Percentiles rank a stretch among this genome's conserved stretches.
These are phyloP conservation scores for Cotoneaster glaucophyllus DNA, from an alignment of 306 rosid species.

Conservation along the genomic window DNA sequence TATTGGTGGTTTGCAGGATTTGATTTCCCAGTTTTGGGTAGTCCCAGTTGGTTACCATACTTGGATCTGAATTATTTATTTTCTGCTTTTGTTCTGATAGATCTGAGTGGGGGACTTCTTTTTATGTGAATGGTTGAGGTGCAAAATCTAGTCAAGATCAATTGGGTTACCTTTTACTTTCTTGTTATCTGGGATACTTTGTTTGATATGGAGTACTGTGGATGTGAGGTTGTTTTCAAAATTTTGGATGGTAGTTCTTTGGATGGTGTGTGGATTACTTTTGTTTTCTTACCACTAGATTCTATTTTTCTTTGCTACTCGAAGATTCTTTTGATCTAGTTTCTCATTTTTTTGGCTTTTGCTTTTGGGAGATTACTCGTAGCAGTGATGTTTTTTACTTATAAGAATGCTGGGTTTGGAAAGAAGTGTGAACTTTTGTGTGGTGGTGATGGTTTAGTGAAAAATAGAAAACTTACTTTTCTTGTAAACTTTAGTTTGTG, in stretches of 20 bases:
- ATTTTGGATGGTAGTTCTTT: slow-evolving; percentile 8
- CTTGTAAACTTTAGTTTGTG: not conserved
- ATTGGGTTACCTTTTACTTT: not conserved
- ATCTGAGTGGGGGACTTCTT: slow-evolving; percentile 10
- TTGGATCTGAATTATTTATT: not conserved
- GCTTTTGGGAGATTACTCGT: not conserved
- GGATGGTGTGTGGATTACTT: slow-evolving; percentile 1
- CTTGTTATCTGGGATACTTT: slow-evolving; percentile 1
- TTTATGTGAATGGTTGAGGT: not conserved
- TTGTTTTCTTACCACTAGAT: not conserved
- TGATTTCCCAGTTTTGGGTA: not conserved
- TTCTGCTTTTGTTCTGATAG: not conserved
- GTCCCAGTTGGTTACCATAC: not conserved
- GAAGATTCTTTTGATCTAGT: not conserved
- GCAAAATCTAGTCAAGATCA: slow-evolving; percentile 8
- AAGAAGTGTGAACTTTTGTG: not conserved
- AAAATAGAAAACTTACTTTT: not conserved
- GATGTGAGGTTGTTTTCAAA: slow-evolving; percentile 9
- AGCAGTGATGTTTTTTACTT: not conserved
- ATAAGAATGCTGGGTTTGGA: not conserved
- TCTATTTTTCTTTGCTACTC: not conserved
- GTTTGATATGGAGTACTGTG: not conserved
- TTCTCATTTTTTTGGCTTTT: not conserved
- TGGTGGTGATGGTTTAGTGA: not conserved
- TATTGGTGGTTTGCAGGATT: not conserved